phyloP scores from a whole-genome alignment of 2,329 filamentous ascomycete genomes.

The Claviceps lovelessii region DNA sequence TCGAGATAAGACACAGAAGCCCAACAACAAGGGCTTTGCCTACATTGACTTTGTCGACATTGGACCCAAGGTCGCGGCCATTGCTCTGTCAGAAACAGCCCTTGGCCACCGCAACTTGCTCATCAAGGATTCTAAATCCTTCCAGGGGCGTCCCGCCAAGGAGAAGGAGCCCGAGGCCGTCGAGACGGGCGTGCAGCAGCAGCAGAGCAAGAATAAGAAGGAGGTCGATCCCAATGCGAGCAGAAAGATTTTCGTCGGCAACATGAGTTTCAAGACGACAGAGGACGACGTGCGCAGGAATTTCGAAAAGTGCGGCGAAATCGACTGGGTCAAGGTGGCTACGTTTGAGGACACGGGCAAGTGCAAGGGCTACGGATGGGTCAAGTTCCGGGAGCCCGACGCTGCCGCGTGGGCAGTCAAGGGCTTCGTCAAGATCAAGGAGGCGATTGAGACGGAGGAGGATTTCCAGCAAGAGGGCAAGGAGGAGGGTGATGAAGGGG shows the following conservation, averaged over 20 bases:
- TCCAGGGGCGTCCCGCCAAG: constrained; percentile 74
- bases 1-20: constrained; percentile 19
- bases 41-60: constrained; percentile 81
- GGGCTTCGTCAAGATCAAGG: constrained; percentile 62
- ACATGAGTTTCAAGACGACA: constrained; percentile 68
- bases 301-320: constrained; percentile 71
- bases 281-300: constrained; percentile 69
- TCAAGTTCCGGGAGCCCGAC: constrained; percentile 71
- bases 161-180: constrained; percentile 23
- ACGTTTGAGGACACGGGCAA: constrained; percentile 96
- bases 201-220: constrained; percentile 23
- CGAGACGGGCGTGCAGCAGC: constrained; percentile 12
- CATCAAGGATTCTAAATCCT: constrained; percentile 86
- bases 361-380: constrained; percentile 95
- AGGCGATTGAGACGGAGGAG: constrained; percentile 47
- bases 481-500: constrained; percentile 29
- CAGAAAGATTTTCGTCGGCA: constrained; percentile 81
- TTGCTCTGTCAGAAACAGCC: constrained; percentile 74
- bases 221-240: constrained; percentile 40
- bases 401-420: constrained; percentile 56
- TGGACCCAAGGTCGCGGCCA: constrained; percentile 57
- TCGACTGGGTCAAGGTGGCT: constrained; percentile 74
- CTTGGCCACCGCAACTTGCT: constrained; percentile 64
- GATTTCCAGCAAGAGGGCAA: constrained; percentile 41
- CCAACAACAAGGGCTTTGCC: constrained; percentile 79